phyloP scores from a whole-genome alignment of 331 rosid genomes.

The Telfairia occidentalis region DNA sequence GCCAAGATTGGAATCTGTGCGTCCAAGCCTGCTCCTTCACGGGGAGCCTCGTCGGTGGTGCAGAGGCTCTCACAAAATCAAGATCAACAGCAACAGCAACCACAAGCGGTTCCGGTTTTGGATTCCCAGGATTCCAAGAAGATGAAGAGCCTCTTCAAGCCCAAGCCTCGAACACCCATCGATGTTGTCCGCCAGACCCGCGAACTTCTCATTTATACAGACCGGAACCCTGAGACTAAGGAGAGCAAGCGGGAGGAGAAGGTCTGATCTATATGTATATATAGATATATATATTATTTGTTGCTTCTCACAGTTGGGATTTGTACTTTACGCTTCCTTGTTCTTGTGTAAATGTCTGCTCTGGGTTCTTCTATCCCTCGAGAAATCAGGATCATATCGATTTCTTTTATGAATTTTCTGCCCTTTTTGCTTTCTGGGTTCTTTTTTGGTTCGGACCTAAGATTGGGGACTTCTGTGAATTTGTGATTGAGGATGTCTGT shows the following conservation, averaged over 20 bases:
- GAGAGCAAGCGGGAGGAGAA: constrained; percentile 88
- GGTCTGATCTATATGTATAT: constrained; percentile 25
- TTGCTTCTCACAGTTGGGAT: not conserved
- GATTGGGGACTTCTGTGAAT: not conserved
- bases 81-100: not conserved
- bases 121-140: constrained; percentile 33
- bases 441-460: not conserved
- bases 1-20: constrained; percentile 10
- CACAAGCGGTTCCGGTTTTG: constrained; percentile 1
- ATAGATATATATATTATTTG: not conserved
- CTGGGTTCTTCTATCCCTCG: not conserved
- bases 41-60: constrained; percentile 15
- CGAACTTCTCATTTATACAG: constrained; percentile 56
- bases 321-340: not conserved
- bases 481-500: not conserved
- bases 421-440: not conserved
- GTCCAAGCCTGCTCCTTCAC: constrained; percentile 8
- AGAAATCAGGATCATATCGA: not conserved
- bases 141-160: constrained; percentile 86
- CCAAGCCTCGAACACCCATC: constrained; percentile 80
- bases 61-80: constrained; percentile 8
- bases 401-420: not conserved
- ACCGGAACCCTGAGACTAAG: constrained; percentile 40
- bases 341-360: not conserved
- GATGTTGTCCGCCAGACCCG: constrained; percentile 81